phyloP scores from a whole-genome alignment of 371 early-diverging fungal genomes.

The Saksenaea vasiformis region DNA sequence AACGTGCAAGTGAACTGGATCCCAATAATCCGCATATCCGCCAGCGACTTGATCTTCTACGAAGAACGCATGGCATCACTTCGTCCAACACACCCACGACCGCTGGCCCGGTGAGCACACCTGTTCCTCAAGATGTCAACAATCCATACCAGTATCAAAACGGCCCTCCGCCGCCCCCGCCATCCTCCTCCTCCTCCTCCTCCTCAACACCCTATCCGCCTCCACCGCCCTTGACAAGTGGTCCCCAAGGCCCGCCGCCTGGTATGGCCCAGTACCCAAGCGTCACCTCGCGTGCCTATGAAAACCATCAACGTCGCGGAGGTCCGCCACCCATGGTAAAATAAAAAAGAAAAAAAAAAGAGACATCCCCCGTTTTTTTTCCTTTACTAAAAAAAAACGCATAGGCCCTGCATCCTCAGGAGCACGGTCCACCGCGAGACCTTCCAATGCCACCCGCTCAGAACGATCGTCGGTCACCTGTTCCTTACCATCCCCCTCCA shows the following conservation, averaged over 20 bases:
- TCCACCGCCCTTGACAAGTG: slow-evolving; percentile 11
- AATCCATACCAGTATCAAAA: slow-evolving; percentile 49
- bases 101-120: slow-evolving; percentile 28
- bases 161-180: slow-evolving; percentile 9
- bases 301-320: slow-evolving; percentile 11
- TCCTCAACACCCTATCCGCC: slow-evolving; percentile 3
- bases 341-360: background rate
- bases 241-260: slow-evolving; percentile 14
- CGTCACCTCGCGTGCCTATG: slow-evolving; percentile 2
- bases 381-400: slow-evolving; percentile 1
- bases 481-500: slow-evolving; percentile 15
- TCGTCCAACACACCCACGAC: slow-evolving; percentile 6
- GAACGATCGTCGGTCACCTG: slow-evolving; percentile 25
- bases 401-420: slow-evolving; percentile 1
- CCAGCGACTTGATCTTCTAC: slow-evolving; percentile 66
- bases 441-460: slow-evolving; percentile 23
- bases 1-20: slow-evolving; percentile 90
- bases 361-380: background rate
- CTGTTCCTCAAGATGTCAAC: slow-evolving; percentile 64
- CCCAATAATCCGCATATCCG: slow-evolving; percentile 77
- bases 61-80: slow-evolving; percentile 18
- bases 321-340: background rate
- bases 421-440: slow-evolving; percentile 26
- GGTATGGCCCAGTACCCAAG: slow-evolving; percentile 16
- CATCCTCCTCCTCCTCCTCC: background rate